Evolutionary conservation across 2,329 filamentous ascomycete species (phyloP).

Genomic region (Aspergillus sp.): DNA sequence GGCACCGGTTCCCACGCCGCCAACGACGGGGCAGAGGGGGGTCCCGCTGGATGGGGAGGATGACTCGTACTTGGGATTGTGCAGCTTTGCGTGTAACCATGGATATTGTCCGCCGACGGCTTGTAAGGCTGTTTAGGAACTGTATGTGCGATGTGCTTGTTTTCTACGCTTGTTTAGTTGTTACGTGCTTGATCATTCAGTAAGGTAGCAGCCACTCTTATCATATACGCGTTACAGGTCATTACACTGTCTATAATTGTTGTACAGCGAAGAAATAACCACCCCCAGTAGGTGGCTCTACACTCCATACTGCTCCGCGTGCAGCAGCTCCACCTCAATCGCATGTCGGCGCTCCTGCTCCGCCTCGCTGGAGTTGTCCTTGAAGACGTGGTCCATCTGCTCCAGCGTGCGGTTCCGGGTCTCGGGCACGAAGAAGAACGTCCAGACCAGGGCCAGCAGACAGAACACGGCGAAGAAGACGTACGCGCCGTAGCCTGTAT

Average conservation of each 20-base stretch:
- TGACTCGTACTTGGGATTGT: conserved; percentile 45
- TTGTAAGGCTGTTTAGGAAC: conserved; percentile 8
- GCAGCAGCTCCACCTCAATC: conserved; percentile 33
- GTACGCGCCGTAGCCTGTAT: conserved; percentile 54
- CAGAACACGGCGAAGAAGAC: conserved; percentile 61
- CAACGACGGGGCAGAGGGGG: conserved; percentile 20
- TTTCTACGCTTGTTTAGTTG: no score
- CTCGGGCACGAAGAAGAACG: conserved; percentile 56
- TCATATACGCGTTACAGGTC: not conserved
- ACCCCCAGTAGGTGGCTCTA: not conserved
- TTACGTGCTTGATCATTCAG: no score
- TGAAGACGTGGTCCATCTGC: conserved; percentile 52
- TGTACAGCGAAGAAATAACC: not conserved
- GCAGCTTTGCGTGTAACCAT: conserved; percentile 48
- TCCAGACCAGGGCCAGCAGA: conserved; percentile 51
- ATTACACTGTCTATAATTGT: not conserved
- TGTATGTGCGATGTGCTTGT: not conserved
- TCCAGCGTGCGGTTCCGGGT: conserved; percentile 57
- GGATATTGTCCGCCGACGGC: conserved; percentile 45
- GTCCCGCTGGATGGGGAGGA: conserved; percentile 21
- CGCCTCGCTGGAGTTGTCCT: conserved; percentile 34
- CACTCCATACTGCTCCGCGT: conserved; percentile 2
- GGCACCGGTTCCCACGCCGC: conserved; percentile 20
- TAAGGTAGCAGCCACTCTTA: no score
- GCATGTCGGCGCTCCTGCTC: conserved; percentile 29